Evolutionary conservation across 805 yeast genomes (phyloP).

Genomic region (Millerozyma miso): DNA sequence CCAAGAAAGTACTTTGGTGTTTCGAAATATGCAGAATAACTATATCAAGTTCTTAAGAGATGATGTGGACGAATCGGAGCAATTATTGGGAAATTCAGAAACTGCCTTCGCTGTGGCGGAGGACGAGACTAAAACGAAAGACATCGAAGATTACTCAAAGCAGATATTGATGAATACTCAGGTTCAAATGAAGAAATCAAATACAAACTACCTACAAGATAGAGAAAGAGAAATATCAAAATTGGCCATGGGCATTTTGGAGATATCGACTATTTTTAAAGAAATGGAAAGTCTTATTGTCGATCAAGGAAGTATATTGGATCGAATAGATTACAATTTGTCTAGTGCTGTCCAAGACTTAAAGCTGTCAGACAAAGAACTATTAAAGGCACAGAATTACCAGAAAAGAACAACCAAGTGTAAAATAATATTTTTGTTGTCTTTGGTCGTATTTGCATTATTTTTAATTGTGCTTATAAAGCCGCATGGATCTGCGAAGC

Average conservation of each 20-base stretch:
- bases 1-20: slow-evolving; percentile 71
- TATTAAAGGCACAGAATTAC: slow-evolving; percentile 69
- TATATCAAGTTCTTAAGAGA: slow-evolving; percentile 80
- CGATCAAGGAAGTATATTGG: slow-evolving; percentile 93
- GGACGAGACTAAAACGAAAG: slow-evolving; percentile 29
- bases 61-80: slow-evolving; percentile 59
- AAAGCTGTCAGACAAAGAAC: slow-evolving; percentile 71
- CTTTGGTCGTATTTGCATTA: slow-evolving; percentile 66
- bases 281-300: slow-evolving; percentile 89
- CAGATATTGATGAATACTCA: slow-evolving; percentile 25
- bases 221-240: slow-evolving; percentile 88
- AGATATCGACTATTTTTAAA: slow-evolving; percentile 86
- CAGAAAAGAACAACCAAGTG: slow-evolving; percentile 91
- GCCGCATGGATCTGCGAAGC: slow-evolving; percentile 37
- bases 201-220: slow-evolving; percentile 45
- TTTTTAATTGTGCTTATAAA: slow-evolving; percentile 67
- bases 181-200: slow-evolving; percentile 17
- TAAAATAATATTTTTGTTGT: slow-evolving; percentile 71
- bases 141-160: slow-evolving; percentile 38
- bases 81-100: slow-evolving; percentile 7
- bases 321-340: slow-evolving; percentile 89
- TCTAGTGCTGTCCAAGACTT: slow-evolving; percentile 75
- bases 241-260: slow-evolving; percentile 90
- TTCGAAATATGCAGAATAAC: slow-evolving; percentile 83
- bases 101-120: slow-evolving; percentile 7